Conservation (phyloP, 164 flowering plant species). For the Platanus orientalis region DNA sequence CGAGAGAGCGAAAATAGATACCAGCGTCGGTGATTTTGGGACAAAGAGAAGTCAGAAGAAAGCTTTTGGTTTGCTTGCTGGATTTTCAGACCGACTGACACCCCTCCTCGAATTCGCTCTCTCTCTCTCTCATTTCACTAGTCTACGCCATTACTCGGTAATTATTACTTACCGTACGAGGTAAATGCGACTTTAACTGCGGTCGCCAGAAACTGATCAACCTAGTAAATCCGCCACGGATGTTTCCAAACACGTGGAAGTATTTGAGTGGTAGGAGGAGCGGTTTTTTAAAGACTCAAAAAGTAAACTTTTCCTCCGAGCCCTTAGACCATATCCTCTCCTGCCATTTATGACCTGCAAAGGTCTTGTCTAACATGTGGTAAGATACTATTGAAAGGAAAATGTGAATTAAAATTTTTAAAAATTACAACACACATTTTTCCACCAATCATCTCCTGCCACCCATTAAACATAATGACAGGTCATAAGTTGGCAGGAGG, state of each 20-base stretch:
- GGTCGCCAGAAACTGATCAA: conserved; percentile 27
- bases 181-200: conserved; percentile 29
- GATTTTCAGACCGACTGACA: not conserved
- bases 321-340: too few relatives aligned
- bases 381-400: too few relatives aligned
- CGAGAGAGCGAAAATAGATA: conserved; percentile 8
- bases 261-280: not conserved
- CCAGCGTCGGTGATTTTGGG: conserved; percentile 21
- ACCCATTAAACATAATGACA: too few relatives aligned
- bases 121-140: conserved; percentile 7
- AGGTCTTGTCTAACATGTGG: too few relatives aligned
- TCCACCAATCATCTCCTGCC: too few relatives aligned
- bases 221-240: conserved; percentile 14
- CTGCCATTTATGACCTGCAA: too few relatives aligned
- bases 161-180: conserved; percentile 22
- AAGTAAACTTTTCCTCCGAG: conserved; percentile 33
- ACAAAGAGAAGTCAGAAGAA: conserved; percentile 8
- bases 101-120: not conserved
- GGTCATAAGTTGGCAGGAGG: too few relatives aligned
- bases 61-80: conserved; percentile 7
- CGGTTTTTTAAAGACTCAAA: conserved; percentile 4
- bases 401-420: too few relatives aligned
- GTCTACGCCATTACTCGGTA: conserved; percentile 14
- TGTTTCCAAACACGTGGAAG: conserved; percentile 14
- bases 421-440: too few relatives aligned